Percentiles rank a stretch among this genome's conserved stretches.
Evolutionary conservation across 495 filamentous ascomycete genomes (phyloP).

Genomic region (Penicillium herquei): DNA sequence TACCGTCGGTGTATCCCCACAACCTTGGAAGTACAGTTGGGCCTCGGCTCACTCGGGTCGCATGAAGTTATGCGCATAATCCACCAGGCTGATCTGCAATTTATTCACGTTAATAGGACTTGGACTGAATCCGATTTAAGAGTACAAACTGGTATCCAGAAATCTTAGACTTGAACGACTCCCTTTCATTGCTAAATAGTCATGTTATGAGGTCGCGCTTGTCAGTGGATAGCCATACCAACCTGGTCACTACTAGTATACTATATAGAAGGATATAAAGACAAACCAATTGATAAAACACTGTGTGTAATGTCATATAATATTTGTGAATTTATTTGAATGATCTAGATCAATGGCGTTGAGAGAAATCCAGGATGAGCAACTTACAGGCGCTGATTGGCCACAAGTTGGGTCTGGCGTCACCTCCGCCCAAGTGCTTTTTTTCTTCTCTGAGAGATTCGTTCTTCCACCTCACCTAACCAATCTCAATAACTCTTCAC

Average conservation of each 20-base stretch:
- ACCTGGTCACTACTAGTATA: no score
- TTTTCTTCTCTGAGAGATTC: background rate
- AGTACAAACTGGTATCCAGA: no score
- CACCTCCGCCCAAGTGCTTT: background rate
- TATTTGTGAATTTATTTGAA: background rate
- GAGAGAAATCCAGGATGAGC: background rate
- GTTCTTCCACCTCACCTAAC: background rate
- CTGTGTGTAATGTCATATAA: no score
- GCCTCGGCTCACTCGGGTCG: constrained; percentile 17
- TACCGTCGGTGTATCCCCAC: constrained; percentile 25
- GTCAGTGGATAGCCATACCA: no score
- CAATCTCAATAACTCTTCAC: background rate
- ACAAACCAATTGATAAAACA: no score
- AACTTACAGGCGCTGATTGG: constrained; percentile 23
- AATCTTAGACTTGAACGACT: no score
- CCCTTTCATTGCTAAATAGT: no score
- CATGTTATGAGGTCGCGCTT: no score
- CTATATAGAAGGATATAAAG: no score
- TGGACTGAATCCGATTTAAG: no score
- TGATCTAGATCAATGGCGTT: background rate
- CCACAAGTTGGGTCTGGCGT: constrained; percentile 16
- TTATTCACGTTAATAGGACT: no score
- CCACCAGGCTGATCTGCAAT: background rate
- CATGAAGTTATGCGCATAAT: background rate
- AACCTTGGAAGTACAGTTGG: constrained; percentile 13